These are phyloP conservation scores for Neonectria magnoliae DNA, from an alignment of 2,329 filamentous ascomycete genomes.

Conservation along the genomic window DNA sequence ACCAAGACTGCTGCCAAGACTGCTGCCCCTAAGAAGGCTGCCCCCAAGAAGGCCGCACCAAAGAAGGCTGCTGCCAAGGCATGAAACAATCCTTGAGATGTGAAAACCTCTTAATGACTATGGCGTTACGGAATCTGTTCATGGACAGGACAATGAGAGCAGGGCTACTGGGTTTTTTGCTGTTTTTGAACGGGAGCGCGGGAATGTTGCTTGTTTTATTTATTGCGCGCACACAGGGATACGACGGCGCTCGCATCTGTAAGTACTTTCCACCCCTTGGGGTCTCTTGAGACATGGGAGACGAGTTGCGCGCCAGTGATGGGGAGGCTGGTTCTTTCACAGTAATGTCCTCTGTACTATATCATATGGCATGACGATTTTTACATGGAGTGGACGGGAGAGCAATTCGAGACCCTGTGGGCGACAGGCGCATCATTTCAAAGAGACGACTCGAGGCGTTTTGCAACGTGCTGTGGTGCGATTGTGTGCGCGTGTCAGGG, in stretches of 20 bases:
- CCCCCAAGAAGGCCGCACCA: conserved; percentile 55
- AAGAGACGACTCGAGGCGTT: conserved; percentile 8
- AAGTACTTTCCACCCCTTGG: conserved; percentile 30
- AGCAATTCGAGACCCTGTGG: conserved; percentile 28
- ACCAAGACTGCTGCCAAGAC: conserved; percentile 72
- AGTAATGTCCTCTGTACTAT: conserved; percentile 41
- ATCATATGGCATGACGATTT: conserved; percentile 33
- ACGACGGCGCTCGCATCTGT: conserved; percentile 30
- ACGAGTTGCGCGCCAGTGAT: conserved; percentile 28
- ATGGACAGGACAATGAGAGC: conserved; percentile 40
- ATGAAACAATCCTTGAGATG: conserved; percentile 39
- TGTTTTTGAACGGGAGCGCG: conserved; percentile 41
- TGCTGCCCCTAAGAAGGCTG: conserved; percentile 56
- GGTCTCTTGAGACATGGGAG: conserved; percentile 30
- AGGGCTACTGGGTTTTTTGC: conserved; percentile 41
- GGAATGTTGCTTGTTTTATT: conserved; percentile 34
- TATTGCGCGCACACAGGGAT: conserved; percentile 34
- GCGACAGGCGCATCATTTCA: conserved; percentile 14
- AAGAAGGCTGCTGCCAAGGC: conserved; percentile 61
- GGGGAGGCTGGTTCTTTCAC: conserved; percentile 31
- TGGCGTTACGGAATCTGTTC: conserved; percentile 48
- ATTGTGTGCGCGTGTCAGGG: conserved; percentile 29
- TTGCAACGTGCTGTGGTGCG: conserved; percentile 15
- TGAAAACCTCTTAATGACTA: conserved; percentile 50
- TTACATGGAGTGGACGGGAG: conserved; percentile 28